Conservation (phyloP, 1,139 yeast genomes). For the Sugiyamaella neomexicana region DNA sequence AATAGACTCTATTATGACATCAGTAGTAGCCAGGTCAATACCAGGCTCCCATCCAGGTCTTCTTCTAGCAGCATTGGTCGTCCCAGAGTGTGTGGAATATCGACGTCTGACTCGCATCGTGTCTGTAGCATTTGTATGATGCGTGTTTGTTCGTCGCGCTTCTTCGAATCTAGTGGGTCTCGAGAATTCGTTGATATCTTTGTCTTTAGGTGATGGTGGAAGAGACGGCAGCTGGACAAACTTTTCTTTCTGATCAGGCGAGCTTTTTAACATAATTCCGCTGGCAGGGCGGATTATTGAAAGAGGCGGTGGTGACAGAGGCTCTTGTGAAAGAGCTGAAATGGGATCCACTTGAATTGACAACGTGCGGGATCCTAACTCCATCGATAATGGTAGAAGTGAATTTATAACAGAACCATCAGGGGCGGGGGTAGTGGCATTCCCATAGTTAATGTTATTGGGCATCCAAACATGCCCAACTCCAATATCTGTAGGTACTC, state of each 20-base stretch:
- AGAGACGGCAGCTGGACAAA: neutral
- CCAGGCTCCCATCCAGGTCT: constrained; percentile 58
- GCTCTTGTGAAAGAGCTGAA: neutral
- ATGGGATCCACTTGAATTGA: too few species aligned
- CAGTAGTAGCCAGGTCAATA: constrained; percentile 50
- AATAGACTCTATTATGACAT: constrained; percentile 49
- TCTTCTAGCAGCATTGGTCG: constrained; percentile 31
- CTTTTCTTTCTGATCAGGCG: neutral
- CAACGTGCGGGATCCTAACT: too few species aligned
- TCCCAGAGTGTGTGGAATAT: constrained; percentile 25
- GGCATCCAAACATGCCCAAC: neutral
- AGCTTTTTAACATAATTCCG: constrained; percentile 5
- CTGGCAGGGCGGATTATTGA: constrained; percentile 4
- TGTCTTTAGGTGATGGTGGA: constrained; percentile 1
- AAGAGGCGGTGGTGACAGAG: neutral
- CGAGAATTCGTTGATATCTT: neutral
- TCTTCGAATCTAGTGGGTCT: constrained; percentile 2
- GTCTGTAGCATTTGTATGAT: constrained; percentile 1
- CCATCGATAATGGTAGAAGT: neutral
- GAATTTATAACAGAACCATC: neutral
- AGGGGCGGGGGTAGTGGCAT: too few species aligned
- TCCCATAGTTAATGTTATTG: neutral
- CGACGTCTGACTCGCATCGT: constrained; percentile 18
- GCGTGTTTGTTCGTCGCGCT: neutral
- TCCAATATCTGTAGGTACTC: neutral